Evolutionary conservation across 2,329 filamentous ascomycete genomes (phyloP).

Genomic region (Ceratocystis cubensis): DNA sequence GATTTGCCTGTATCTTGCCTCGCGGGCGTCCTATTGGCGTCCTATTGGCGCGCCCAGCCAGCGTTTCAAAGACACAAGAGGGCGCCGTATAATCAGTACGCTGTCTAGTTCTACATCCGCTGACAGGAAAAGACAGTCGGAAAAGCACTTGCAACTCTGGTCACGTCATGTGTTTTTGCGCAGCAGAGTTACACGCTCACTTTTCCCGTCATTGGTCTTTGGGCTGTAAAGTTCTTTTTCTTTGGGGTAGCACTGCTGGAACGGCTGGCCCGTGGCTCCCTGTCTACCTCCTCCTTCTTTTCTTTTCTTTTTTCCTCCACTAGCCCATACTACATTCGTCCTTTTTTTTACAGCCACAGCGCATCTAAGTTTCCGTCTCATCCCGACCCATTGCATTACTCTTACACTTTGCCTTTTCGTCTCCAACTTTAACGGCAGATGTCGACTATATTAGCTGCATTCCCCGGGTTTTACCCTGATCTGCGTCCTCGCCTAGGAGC

Average conservation of each 20-base stretch:
- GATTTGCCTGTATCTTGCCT: neutral
- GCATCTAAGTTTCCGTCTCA: neutral
- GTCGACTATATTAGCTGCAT: neutral
- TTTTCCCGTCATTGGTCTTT: neutral
- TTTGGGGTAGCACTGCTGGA: neutral
- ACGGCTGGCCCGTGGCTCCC: neutral
- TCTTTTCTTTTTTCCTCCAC: neutral
- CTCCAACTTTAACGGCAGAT: conserved; percentile 1
- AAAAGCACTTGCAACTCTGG: neutral
- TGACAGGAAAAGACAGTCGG: neutral
- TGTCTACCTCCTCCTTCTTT: neutral
- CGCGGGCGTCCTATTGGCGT: no score
- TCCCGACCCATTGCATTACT: neutral
- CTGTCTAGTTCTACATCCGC: neutral
- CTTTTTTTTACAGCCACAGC: neutral
- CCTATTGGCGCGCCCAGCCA: no score
- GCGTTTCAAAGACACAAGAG: no score
- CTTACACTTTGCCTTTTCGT: neutral
- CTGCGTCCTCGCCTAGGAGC: neutral
- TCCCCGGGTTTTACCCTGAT: neutral
- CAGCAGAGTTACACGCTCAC: neutral
- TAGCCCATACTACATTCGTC: no score
- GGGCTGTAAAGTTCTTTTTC: neutral
- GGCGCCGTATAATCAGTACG: neutral
- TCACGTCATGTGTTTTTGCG: neutral